phyloP scores from a whole-genome alignment of 208 protist species.

The Leishmania mexicana region DNA sequence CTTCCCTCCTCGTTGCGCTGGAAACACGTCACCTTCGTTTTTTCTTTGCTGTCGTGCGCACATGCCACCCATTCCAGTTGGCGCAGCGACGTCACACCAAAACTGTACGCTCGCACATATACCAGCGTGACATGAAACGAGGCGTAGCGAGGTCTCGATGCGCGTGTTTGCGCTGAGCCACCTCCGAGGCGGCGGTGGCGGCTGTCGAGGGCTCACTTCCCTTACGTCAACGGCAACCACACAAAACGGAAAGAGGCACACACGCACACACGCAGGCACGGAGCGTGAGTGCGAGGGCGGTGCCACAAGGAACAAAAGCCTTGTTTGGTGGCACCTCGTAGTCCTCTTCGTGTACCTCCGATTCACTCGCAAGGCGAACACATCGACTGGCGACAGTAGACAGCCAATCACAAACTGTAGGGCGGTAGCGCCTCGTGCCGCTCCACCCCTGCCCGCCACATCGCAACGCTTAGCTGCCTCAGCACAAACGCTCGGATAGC shows the following conservation, averaged over 20 bases:
- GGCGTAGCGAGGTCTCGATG: not conserved
- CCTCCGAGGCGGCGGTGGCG: not conserved
- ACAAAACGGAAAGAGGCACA: not conserved
- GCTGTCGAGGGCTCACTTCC: not conserved
- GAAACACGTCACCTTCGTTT: not conserved
- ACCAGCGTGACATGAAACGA: not conserved
- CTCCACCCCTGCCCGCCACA: not conserved
- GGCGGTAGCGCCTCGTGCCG: not conserved
- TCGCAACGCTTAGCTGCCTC: not conserved
- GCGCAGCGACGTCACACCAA: not conserved
- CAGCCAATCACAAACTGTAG: not conserved
- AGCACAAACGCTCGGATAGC: constrained; percentile 32
- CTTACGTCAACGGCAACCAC: not conserved
- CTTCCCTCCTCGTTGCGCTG: not conserved
- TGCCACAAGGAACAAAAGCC: no score
- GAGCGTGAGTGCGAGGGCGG: not conserved
- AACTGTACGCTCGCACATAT: not conserved
- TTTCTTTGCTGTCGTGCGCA: not conserved
- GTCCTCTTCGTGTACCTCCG: not conserved
- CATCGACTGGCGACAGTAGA: not conserved
- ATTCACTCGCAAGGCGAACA: not conserved
- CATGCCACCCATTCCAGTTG: not conserved
- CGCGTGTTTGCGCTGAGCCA: not conserved
- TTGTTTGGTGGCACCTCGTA: not conserved
- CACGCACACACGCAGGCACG: not conserved